phyloP scores from a whole-genome alignment of 1,139 yeast genomes.

The Saccharomyces hybrid region DNA sequence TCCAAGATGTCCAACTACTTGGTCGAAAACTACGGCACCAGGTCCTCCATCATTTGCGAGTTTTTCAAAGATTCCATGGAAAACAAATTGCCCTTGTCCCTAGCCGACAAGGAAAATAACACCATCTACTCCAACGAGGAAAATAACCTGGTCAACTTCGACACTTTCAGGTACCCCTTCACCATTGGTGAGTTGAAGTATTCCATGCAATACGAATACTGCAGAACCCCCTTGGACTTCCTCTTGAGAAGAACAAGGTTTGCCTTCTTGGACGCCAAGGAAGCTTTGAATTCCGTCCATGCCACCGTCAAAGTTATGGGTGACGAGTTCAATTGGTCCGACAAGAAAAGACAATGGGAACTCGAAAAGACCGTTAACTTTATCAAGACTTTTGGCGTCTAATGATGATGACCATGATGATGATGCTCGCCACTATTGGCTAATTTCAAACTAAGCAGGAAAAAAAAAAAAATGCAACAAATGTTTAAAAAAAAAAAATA shows the following conservation, averaged over 20 bases:
- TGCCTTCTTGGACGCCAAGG: conserved; percentile 84
- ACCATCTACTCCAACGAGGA: conserved; percentile 15
- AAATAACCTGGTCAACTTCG: conserved; percentile 19
- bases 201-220: conserved; percentile 74
- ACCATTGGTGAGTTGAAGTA: conserved; percentile 87
- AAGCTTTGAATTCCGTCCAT: conserved; percentile 74
- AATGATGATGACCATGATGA: no score
- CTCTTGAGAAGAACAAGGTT: conserved; percentile 89
- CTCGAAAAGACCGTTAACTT: conserved; percentile 45
- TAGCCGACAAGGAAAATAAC: conserved; percentile 39
- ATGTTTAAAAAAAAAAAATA: no score
- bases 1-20: conserved; percentile 75
- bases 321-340: conserved; percentile 67
- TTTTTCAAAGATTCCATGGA: conserved; percentile 44
- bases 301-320: conserved; percentile 84
- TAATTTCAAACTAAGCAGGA: no score
- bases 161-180: conserved; percentile 71
- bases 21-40: conserved; percentile 80
- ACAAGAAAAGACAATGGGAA: conserved; percentile 51
- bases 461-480: no score
- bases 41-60: conserved; percentile 75
- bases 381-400: conserved; percentile 34
- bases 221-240: conserved; percentile 83
- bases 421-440: no score
- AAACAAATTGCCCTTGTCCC: conserved; percentile 54